Conservation (phyloP, 2,329 filamentous ascomycete genomes). For the Scytalidium lignicola region DNA sequence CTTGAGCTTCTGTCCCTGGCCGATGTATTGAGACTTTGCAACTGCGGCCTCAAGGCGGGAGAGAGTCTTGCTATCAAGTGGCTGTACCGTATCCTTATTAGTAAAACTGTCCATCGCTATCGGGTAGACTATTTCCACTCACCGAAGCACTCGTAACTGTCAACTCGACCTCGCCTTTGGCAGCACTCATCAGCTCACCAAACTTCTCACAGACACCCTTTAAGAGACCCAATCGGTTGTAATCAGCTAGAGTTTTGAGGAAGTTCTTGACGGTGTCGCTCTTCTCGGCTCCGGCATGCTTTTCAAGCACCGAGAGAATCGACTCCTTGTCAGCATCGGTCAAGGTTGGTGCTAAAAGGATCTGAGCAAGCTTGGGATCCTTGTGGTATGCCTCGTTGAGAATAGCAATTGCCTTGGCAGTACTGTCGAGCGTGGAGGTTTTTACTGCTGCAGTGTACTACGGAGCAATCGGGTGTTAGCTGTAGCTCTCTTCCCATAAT, state of each 20-base stretch:
- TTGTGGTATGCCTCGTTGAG: constrained; percentile 70
- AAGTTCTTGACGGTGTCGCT: constrained; percentile 89
- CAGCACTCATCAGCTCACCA: constrained; percentile 75
- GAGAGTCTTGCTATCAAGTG: constrained; percentile 83
- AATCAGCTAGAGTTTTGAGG: constrained; percentile 82
- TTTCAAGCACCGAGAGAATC: constrained; percentile 83
- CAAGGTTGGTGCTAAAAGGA: constrained; percentile 80
- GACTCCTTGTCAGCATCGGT: constrained; percentile 72
- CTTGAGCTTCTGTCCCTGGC: constrained; percentile 96
- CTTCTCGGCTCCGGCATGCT: constrained; percentile 66
- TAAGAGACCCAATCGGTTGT: constrained; percentile 87
- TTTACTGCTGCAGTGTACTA: constrained; percentile 97
- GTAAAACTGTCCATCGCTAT: neutral
- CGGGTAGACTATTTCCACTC: constrained; percentile 34
- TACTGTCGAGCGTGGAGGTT: constrained; percentile 76
- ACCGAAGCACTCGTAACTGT: constrained; percentile 86
- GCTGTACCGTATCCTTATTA: constrained; percentile 39
- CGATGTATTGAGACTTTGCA: constrained; percentile 81
- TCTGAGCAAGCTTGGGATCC: constrained; percentile 72
- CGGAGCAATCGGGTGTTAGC: constrained; percentile 10
- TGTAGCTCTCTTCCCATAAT: neutral
- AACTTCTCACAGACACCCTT: constrained; percentile 86
- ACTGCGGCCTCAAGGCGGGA: constrained; percentile 81
- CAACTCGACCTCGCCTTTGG: constrained; percentile 90
- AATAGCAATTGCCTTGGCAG: constrained; percentile 70